Evolutionary conservation across 768 basidiomycete genomes (phyloP), one percentile per base, ranked within the genome.

Genomic region (Gloeopeniophorella convolvens): DNA sequence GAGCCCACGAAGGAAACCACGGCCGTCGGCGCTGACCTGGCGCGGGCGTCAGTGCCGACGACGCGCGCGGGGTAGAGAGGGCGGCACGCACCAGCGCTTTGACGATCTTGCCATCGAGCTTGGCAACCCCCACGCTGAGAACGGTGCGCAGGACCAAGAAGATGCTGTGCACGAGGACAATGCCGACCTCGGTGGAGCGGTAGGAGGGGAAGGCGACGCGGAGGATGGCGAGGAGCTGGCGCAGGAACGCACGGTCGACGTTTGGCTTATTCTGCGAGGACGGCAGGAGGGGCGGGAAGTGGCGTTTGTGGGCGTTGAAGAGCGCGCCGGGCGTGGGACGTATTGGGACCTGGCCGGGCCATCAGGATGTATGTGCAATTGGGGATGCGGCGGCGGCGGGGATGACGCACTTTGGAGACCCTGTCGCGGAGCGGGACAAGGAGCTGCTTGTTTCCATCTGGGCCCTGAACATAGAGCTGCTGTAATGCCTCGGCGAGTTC

Each of bases 71-170:
- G 36, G 5, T 9, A 9, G 23, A 31, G 12, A 42, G 6, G 11
- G 10, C 7, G 21, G 20, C 21, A 64, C 71, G 37, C 48, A 88
- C 93, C 52, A 98, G 69, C 65, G 93, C 87, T 43, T 89, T 69
- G 3, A 95, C 95, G 57, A 98, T 87, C 45, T 82, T 70, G 11
- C 95, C 95, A 61, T 98, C 95, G 2, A 98, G 71, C 42, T 79
- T 74, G 2, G 95, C 95, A 0, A 95, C 94, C 5, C 79, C 78
- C 4, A 98, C 80, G 59, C 89, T 93, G 18, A 98, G 74, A 2
- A 94, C 77, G 0, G 95, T 96, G 32, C 95, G 70, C 21, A 89
- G 66, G 2, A 97, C 77, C 45, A 98, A 76, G 67, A 97, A 97
- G 49, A 76, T 77, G 0, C 89, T 89, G 66, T 97, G 94, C 0